Evolutionary conservation across 306 rosid species (phyloP).

Genomic region (Lagenaria siceraria): DNA sequence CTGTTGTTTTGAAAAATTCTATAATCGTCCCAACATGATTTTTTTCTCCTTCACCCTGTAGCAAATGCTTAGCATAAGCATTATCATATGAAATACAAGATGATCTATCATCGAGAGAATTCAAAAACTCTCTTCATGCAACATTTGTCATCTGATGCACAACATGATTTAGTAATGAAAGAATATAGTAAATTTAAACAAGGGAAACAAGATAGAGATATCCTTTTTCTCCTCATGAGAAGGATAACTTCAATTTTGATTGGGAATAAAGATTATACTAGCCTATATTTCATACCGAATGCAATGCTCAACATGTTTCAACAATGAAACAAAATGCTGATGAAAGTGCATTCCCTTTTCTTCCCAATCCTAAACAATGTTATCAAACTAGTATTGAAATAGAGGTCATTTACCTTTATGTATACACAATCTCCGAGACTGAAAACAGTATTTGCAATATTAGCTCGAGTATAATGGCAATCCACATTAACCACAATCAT

Average conservation of each 20-base stretch:
- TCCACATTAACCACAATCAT: constrained; percentile 56
- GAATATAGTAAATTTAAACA: not conserved
- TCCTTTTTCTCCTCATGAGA: not conserved
- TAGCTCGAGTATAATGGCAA: constrained; percentile 72
- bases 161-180: not conserved
- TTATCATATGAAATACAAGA: constrained; percentile 4
- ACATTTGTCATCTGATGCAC: not conserved
- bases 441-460: constrained; percentile 32
- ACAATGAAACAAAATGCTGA: not conserved
- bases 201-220: not conserved
- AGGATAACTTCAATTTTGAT: not conserved
- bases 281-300: not conserved
- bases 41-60: constrained; percentile 61
- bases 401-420: constrained; percentile 43
- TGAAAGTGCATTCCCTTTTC: not conserved
- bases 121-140: not conserved
- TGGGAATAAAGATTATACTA: not conserved
- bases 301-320: not conserved
- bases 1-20: constrained; percentile 74
- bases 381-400: not conserved
- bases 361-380: not conserved
- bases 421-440: constrained; percentile 80
- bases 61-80: constrained; percentile 17
- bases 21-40: constrained; percentile 64
- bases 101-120: not conserved